Evolutionary conservation across 1,284 basidiomycete genomes (phyloP), one percentile per base, ranked within the genome.

Genomic region (Porodaedalea pini): DNA sequence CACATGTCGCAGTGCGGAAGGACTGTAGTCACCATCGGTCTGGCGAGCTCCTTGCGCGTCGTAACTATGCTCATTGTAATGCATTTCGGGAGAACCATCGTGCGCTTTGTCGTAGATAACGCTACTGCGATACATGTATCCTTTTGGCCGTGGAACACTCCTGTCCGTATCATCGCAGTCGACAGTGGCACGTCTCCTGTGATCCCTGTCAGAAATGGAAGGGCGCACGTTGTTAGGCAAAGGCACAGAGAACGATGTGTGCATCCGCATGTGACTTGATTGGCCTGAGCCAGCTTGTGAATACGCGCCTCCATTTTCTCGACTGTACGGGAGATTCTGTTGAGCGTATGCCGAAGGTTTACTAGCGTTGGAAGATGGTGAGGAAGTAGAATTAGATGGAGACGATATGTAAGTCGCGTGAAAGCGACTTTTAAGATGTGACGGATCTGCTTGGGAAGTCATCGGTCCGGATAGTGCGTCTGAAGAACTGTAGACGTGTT

Each of bases 101-200:
- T 17, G 49, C 8, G 29, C 25, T 23, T 44, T 40, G 13, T 6
- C 0, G 47, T 50, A 31, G 15, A 19, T 13, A 31, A 13, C 51
- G 15, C 27, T 25, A 29, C 32, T 32, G 21, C 52, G 45, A 27
- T 59, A 59, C 57, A 59, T 59, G 32, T 59, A 59, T n/a, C 37
- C 48, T 41, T 59, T 59, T 21, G 52, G 57, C 45, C 57, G 45
- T 4, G 54, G 49, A 39, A 56, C 54, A 40, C 58, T 56, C 21
- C 44, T 47, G 41, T 60, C 54, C 21, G 58, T 60, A 44, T 60
- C 54, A 15, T 54, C 58, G 37, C 50, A 19, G 41, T 56, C 58
- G 17, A 60, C 41, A 4, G 58, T 60, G 4, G 58, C 54, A 25
- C 54, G 54, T 41, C 58, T 56, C 49, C 54, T 53, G 34, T 56